Evolutionary conservation across 208 protist species (phyloP), one percentile per base, ranked within the genome.

Genomic region (Trypanosomatidae sp.): DNA sequence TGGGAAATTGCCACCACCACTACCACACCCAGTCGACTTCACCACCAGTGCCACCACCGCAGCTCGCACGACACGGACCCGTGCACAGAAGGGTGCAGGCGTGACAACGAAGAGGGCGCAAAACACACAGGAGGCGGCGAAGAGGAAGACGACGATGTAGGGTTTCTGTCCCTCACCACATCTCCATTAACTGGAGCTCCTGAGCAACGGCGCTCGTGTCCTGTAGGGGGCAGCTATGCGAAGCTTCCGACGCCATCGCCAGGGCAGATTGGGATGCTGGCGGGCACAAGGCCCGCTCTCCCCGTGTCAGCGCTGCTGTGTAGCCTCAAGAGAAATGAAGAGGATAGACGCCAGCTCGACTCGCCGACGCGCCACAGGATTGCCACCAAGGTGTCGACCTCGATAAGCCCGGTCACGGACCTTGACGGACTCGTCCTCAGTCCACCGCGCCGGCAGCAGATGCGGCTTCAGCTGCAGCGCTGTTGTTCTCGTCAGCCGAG

Each of bases 381-480:
- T 22, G 7, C 46, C 49, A 25, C 66, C 30, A 59, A 41, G 52
- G 66, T 47, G 55, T 22, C 43, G 36, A n/a, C 56, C 30, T 71
- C 69, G 28, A 33, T 60, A 49, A 71, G 47, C 30, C 60, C 69
- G 15, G 44, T 64, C 22, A 47, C 25, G 47, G 66, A 72, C 25
- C n/a, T 30, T n/a, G 76, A 83, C 33, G 82, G 82, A 3, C 74
- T 86, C 33, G 82, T 86, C 13, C 76, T 81, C 62, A 86, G 78
- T 43, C 82, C 82, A 53, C 44, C 65, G 28, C 70, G 64, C 2
- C 76, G 19, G 62, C 76, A 53, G 53, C 69, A 62, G 76, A 49
- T 52, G 64, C 76, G 52, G 17, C 44, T 43, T n/a, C 69, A n/a
- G 8, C 64, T 56, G 64, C 76, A 75, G 39, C 53, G 62, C 17